These are phyloP conservation scores for Omphalea diandra DNA, from an alignment of 441 rosid species.

Conservation along the genomic window DNA sequence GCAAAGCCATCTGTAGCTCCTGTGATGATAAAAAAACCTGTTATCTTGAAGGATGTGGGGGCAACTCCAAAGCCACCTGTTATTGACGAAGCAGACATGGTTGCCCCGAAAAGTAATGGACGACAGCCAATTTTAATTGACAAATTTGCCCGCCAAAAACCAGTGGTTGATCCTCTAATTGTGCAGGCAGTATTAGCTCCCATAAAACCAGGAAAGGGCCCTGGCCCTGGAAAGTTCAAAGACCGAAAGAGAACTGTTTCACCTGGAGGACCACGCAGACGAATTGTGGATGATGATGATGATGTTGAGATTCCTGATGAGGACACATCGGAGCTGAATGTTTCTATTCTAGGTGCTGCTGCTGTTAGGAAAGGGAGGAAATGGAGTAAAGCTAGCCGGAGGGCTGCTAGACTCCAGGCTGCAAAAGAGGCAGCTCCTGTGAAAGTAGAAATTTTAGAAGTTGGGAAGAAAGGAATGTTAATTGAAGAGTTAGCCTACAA, in stretches of 20 bases:
- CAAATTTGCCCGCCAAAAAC: constrained; percentile 81
- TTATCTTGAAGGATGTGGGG: constrained; percentile 77
- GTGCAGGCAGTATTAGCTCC: constrained; percentile 78
- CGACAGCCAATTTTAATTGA: constrained; percentile 75
- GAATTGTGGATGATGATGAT: constrained; percentile 47
- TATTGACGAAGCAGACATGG: constrained; percentile 35
- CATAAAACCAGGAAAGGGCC: constrained; percentile 70
- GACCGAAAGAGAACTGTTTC: constrained; percentile 65
- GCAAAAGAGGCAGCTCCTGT: constrained; percentile 96
- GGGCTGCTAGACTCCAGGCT: constrained; percentile 90
- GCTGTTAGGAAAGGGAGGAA: constrained; percentile 82
- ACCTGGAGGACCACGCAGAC: constrained; percentile 60
- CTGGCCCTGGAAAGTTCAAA: constrained; percentile 67
- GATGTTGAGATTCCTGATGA: constrained; percentile 63
- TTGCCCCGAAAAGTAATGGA: constrained; percentile 42
- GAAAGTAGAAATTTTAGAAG: constrained; percentile 91
- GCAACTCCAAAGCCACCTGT: constrained; percentile 47
- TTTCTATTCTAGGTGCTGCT: constrained; percentile 57
- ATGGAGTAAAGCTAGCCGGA: constrained; percentile 97
- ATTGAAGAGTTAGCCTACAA: constrained; percentile 85
- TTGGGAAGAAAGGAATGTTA: constrained; percentile 83
- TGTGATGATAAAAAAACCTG: constrained; percentile 53
- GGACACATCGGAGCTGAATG: constrained; percentile 61
- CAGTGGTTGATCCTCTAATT: constrained; percentile 61
- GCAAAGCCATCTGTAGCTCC: constrained; percentile 67